Evolutionary conservation across 106 monocot species (phyloP).

Genomic region (Acorus gramineus): DNA sequence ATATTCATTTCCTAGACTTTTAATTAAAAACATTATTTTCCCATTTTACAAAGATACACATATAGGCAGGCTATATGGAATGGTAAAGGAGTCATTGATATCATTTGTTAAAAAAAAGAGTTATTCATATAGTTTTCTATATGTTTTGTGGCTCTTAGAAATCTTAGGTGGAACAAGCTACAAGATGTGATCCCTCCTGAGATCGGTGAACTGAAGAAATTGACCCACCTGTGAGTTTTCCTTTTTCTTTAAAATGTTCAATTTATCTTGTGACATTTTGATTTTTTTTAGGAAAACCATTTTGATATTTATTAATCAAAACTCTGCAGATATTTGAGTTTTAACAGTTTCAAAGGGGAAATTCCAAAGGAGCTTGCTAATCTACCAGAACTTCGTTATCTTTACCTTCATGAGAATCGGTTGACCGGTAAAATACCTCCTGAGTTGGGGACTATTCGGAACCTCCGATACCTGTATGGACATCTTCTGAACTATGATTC

Average conservation of each 20-base stretch:
- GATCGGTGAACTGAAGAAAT: conserved; percentile 94
- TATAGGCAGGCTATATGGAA: too few relatives aligned
- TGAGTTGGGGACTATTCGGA: conserved; percentile 65
- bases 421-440: conserved; percentile 83
- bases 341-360: conserved; percentile 95
- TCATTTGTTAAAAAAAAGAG: too few relatives aligned
- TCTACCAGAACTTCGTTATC: conserved; percentile 86
- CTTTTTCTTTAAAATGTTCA: not conserved
- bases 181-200: conserved; percentile 93
- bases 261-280: not conserved
- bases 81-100: too few relatives aligned
- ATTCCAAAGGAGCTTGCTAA: conserved; percentile 92
- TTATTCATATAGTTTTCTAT: too few relatives aligned
- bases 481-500: not conserved
- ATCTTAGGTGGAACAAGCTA: conserved; percentile 96
- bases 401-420: conserved; percentile 88
- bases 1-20: too few relatives aligned
- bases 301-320: conserved; percentile 2
- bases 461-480: conserved; percentile 69
- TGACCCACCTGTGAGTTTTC: conserved; percentile 83
- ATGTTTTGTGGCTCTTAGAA: conserved; percentile 30
- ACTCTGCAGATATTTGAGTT: conserved; percentile 70
- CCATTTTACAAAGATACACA: too few relatives aligned
- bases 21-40: too few relatives aligned
- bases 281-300: not conserved